A percentile compares a stretch with the other conserved stretches of the same genome.
These are phyloP conservation scores for Ogataea ganodermae DNA, from an alignment of 805 yeast species.

Conservation along the genomic window DNA sequence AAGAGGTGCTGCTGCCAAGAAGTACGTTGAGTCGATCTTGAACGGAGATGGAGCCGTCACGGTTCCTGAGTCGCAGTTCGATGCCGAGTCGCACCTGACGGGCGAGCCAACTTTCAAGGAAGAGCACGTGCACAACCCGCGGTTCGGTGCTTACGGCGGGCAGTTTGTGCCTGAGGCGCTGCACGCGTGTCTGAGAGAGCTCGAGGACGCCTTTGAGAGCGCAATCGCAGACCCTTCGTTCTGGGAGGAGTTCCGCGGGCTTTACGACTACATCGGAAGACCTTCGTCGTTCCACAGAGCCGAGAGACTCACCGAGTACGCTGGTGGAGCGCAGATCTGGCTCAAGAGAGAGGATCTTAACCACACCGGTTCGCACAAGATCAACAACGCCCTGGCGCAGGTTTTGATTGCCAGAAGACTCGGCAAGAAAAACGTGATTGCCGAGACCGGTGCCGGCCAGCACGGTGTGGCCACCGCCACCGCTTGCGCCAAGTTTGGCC, in stretches of 20 bases:
- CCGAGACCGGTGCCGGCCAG: constrained; percentile 93
- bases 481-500: constrained; percentile 89
- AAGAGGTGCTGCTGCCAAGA: constrained; percentile 63
- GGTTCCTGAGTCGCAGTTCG: constrained; percentile 27
- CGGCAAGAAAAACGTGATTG: constrained; percentile 76
- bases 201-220: constrained; percentile 82
- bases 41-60: constrained; percentile 50
- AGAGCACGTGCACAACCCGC: constrained; percentile 65
- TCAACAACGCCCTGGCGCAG: constrained; percentile 83
- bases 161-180: constrained; percentile 98
- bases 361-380: constrained; percentile 88
- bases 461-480: constrained; percentile 94
- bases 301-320: constrained; percentile 81
- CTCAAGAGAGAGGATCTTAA: constrained; percentile 94
- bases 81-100: constrained; percentile 19
- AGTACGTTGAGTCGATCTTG: constrained; percentile 68
- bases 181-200: constrained; percentile 85
- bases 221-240: constrained; percentile 88
- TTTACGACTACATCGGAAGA: constrained; percentile 93
- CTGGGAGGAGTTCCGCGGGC: constrained; percentile 87
- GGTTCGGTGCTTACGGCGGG: constrained; percentile 96
- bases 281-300: constrained; percentile 93
- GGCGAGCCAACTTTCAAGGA: constrained; percentile 48
- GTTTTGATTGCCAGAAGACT: constrained; percentile 76
- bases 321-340: constrained; percentile 97